Evolutionary conservation across 1,284 basidiomycete species (phyloP).

Genomic region (Thecaphora thlaspeos): DNA sequence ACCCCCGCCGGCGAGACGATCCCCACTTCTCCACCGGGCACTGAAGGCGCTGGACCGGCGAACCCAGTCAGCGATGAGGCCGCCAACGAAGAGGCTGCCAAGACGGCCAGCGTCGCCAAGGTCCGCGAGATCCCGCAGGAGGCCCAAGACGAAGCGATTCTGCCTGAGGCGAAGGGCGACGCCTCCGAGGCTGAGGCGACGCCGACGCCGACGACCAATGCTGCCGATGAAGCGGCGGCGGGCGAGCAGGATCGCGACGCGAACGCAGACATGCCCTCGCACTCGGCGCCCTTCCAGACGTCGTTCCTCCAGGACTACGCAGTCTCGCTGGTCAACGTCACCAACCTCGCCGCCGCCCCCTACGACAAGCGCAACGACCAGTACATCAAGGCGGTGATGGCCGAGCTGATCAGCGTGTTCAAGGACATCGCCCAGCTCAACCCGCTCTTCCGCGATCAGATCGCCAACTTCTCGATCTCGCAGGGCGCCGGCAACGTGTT

Average conservation of each 20-base stretch:
- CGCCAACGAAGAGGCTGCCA: conserved; percentile 30
- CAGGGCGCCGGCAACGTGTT: conserved; percentile 96
- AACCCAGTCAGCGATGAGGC: conserved; percentile 39
- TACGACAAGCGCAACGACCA: conserved; percentile 74
- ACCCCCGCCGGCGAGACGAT: conserved; percentile 40
- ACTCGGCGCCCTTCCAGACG: conserved; percentile 68
- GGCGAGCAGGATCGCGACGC: not conserved
- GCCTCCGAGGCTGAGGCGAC: conserved; percentile 8
- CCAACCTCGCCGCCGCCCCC: conserved; percentile 74
- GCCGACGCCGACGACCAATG: conserved; percentile 3
- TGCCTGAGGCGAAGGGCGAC: conserved; percentile 33
- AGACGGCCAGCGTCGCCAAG: conserved; percentile 21
- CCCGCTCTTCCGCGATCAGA: conserved; percentile 96
- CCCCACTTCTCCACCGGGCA: conserved; percentile 33
- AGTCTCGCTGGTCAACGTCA: conserved; percentile 86
- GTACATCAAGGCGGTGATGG: conserved; percentile 91
- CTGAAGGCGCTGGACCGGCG: conserved; percentile 31
- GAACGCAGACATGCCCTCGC: conserved; percentile 36
- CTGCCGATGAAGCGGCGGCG: not conserved
- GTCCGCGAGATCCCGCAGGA: conserved; percentile 43
- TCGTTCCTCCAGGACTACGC: conserved; percentile 86
- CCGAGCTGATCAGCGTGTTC: conserved; percentile 94
- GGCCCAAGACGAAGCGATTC: conserved; percentile 26
- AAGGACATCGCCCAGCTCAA: conserved; percentile 98
- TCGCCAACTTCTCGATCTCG: conserved; percentile 92